phyloP scores from a whole-genome alignment of 1,139 yeast species.

The Nematodospora anomalae region DNA sequence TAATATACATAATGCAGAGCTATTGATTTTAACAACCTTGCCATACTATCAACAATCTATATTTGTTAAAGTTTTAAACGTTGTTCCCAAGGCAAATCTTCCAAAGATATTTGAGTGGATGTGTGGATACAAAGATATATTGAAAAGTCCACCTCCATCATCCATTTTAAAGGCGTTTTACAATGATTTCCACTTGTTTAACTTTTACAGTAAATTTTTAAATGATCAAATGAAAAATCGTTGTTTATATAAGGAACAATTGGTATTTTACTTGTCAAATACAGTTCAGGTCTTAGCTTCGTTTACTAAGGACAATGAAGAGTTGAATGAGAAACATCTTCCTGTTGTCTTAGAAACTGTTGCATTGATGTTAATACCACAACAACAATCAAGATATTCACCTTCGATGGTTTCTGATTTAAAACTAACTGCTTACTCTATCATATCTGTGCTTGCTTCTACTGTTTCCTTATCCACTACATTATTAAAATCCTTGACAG shows the following conservation, averaged over 20 bases:
- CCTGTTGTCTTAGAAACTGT: constrained; percentile 60
- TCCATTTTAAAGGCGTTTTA: constrained; percentile 70
- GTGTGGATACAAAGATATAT: constrained; percentile 62
- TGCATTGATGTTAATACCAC: constrained; percentile 50
- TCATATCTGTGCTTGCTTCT: constrained; percentile 73
- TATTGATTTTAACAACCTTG: constrained; percentile 64
- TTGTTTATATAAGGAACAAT: constrained; percentile 65
- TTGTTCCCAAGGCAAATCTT: constrained; percentile 58
- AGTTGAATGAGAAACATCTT: constrained; percentile 34
- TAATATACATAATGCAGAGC: constrained; percentile 77
- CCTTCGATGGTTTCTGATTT: constrained; percentile 55
- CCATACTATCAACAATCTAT: constrained; percentile 76
- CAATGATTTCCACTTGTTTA: constrained; percentile 66
- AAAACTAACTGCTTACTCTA: constrained; percentile 80
- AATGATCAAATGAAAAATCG: constrained; percentile 53
- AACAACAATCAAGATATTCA: constrained; percentile 20
- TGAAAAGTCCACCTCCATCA: constrained; percentile 63
- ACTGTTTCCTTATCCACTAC: constrained; percentile 66
- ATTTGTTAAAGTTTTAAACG: constrained; percentile 72
- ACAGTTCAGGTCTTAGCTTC: constrained; percentile 61
- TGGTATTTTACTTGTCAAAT: constrained; percentile 76
- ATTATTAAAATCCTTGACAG: constrained; percentile 67
- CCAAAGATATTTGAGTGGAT: constrained; percentile 81
- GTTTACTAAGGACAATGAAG: constrained; percentile 28
- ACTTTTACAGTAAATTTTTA: constrained; percentile 62